Evolutionary conservation across 148 eudicot species (phyloP), one percentile per base, ranked within the genome.

Genomic region (Silene conica): DNA sequence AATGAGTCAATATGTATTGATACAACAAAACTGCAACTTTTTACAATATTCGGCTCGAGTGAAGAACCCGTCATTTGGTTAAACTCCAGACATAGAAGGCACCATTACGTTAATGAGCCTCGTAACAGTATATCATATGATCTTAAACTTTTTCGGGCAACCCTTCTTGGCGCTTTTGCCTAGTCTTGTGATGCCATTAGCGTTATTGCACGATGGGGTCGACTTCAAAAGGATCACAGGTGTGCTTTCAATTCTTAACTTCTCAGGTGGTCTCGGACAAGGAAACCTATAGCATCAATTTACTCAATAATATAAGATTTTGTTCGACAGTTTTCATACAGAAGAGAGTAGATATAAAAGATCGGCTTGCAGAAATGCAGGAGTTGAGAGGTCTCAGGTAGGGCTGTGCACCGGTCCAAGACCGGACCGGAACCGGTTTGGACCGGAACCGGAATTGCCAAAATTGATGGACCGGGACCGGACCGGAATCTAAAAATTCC

Each of bases 151-250:
- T 77, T 81, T 81, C 18, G 67, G 83, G 21, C 55, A 66, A 61
- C 74, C 78, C 72, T 77, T 81, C 12, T n/a, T 77, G 69, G 74
- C 66, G 74, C 52, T 68, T 63, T 81, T 81, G 43, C 78, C 62
- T 1, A 26, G 66, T 55, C 58, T 73, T 7, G 57, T 52, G 66
- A 80, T 38, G 31, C 73, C 82, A 67, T 60, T 69, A 67, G 69
- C 41, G 43, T 25, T 81, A 60, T 75, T 78, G 68, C 63, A 71
- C 3, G 78, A 55, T 31, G 87, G 87, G 45, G 82, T 73, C 43
- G 80, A 73, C 75, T 83, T 84, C 25, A 83, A 76, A 12, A 86
- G 91, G 28, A 84, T 65, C 74, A 86, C 83, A 6, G 85, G 81
- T 13, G 90, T 76, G 76, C 75, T 70, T 57, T 77, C 83, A 38